phyloP scores from a whole-genome alignment of 164 flowering plant genomes.

The Stephania cephalantha region DNA sequence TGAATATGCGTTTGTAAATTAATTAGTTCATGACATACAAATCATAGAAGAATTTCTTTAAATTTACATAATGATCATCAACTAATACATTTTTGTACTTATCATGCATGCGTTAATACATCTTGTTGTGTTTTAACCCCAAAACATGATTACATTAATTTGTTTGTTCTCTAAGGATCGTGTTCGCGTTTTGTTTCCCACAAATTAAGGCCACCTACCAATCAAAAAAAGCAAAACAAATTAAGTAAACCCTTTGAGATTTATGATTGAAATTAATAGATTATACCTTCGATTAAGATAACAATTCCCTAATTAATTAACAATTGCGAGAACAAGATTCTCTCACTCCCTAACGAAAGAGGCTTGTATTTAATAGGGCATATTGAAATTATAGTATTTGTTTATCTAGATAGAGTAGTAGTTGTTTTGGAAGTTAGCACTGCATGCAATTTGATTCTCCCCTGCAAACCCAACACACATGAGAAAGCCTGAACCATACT shows the following conservation, averaged over 20 bases:
- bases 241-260: not conserved
- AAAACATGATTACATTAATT: conserved; percentile 1
- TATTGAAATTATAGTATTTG: not conserved
- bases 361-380: not conserved
- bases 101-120: too few species aligned
- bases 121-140: not conserved
- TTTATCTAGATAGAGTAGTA: not conserved
- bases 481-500: not conserved
- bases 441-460: conserved; percentile 13
- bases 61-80: too few species aligned
- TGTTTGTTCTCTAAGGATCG: not conserved
- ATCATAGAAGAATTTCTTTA: too few species aligned
- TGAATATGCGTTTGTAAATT: too few species aligned
- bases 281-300: not conserved
- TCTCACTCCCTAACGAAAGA: not conserved
- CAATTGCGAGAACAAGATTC: not conserved
- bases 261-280: conserved; percentile 1
- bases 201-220: conserved; percentile 11
- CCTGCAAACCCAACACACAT: not conserved
- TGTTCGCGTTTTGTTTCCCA: conserved; percentile 12
- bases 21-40: too few species aligned
- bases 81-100: too few species aligned
- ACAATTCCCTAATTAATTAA: not conserved
- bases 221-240: not conserved
- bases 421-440: conserved; percentile 3